phyloP scores from a whole-genome alignment of 371 early-diverging fungal genomes.

The Syncephalastrum contaminatum region DNA sequence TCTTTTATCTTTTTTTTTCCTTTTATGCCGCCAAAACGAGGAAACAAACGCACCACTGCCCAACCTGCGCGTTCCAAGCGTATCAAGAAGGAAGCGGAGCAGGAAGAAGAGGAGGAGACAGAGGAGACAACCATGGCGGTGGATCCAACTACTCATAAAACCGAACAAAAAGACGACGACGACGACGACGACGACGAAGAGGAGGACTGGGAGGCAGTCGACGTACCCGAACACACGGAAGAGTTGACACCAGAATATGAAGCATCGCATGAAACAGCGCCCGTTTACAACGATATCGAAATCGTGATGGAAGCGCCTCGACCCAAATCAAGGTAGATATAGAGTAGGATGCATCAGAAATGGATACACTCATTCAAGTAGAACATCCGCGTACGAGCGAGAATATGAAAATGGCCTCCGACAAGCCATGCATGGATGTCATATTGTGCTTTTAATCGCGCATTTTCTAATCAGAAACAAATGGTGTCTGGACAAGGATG shows the following conservation, averaged over 20 bases:
- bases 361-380: slow-evolving; percentile 3
- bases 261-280: neutral
- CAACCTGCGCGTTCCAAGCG: too few relatives aligned
- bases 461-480: slow-evolving; percentile 40
- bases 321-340: slow-evolving; percentile 28
- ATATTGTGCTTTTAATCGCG: slow-evolving; percentile 30
- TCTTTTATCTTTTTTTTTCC: too few relatives aligned
- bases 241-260: neutral
- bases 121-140: too few relatives aligned
- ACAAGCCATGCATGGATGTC: slow-evolving; percentile 41
- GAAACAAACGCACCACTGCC: too few relatives aligned
- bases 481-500: slow-evolving; percentile 36
- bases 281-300: slow-evolving; percentile 36
- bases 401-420: slow-evolving; percentile 34
- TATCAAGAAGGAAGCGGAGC: too few relatives aligned
- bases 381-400: slow-evolving; percentile 31
- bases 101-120: too few relatives aligned
- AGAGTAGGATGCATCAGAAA: too few relatives aligned
- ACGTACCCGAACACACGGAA: slow-evolving; percentile 11
- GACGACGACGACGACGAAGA: too few relatives aligned
- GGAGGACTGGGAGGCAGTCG: slow-evolving; percentile 24
- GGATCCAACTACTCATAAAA: too few relatives aligned
- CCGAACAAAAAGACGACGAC: too few relatives aligned
- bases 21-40: too few relatives aligned
- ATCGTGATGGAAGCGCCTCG: slow-evolving; percentile 36